phyloP scores from a whole-genome alignment of 495 filamentous ascomycete genomes.

The Aspergillus baeticus region DNA sequence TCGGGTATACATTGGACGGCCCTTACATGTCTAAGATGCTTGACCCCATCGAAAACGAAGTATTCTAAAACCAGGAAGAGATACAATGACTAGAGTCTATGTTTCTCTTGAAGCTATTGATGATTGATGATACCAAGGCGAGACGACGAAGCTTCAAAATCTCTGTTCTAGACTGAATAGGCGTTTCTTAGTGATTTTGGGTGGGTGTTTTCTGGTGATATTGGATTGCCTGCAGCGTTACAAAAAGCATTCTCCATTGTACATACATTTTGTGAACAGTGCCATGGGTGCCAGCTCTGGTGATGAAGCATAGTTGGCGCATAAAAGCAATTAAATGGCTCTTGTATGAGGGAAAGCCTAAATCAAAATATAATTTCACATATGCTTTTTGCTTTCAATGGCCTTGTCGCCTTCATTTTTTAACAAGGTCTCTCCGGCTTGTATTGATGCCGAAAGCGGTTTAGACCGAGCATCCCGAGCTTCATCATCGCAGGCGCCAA shows the following conservation, averaged over 20 bases:
- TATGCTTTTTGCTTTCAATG: too few species aligned
- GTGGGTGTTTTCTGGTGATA: neutral
- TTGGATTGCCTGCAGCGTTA: neutral
- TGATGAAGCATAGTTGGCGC: conserved; percentile 1
- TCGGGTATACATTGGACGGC: conserved; percentile 91
- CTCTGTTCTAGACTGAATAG: neutral
- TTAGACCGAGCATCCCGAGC: conserved; percentile 27
- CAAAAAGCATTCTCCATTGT: conserved; percentile 8
- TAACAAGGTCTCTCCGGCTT: too few species aligned
- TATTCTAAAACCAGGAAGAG: conserved; percentile 11
- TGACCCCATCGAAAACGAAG: conserved; percentile 46
- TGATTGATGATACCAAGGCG: conserved; percentile 14
- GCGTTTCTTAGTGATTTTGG: neutral
- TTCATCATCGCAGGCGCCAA: conserved; percentile 33
- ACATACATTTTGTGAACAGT: conserved; percentile 9
- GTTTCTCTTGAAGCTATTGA: neutral
- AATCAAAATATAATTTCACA: too few species aligned
- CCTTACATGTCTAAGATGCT: conserved; percentile 81
- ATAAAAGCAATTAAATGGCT: neutral
- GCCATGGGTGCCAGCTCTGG: neutral
- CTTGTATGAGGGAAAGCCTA: neutral
- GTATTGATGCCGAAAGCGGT: conserved; percentile 29
- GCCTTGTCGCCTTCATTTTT: too few species aligned
- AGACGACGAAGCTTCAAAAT: conserved; percentile 7
- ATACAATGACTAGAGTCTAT: neutral